Evolutionary conservation across 768 basidiomycete genomes (phyloP).

Genomic region (Cystofilobasidium ferigula): DNA sequence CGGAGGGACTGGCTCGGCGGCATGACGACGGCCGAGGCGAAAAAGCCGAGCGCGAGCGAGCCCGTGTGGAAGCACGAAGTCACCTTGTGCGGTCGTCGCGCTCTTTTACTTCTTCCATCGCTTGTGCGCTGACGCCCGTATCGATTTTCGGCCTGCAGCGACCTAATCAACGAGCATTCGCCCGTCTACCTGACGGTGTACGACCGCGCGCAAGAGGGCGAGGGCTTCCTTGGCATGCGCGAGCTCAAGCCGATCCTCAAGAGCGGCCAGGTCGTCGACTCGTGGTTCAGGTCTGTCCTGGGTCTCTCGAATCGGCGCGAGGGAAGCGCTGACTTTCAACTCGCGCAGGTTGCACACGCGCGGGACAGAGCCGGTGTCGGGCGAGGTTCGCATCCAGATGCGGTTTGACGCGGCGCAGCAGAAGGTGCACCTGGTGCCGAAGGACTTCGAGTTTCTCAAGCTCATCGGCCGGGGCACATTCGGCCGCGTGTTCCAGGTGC

Average conservation of each 20-base stretch:
- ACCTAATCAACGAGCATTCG: conserved; percentile 81
- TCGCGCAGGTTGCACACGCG: conserved; percentile 6
- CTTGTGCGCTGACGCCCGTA: too few relatives aligned
- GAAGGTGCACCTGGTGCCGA: conserved; percentile 75
- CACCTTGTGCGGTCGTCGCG: conserved; percentile 60
- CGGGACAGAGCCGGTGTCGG: conserved; percentile 24
- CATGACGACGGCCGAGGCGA: conserved; percentile 11
- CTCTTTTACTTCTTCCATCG: not conserved
- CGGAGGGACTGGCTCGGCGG: conserved; percentile 16
- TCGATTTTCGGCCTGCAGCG: conserved; percentile 46
- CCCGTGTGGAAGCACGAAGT: conserved; percentile 99
- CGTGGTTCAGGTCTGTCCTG: conserved; percentile 81
- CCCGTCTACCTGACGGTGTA: conserved; percentile 80
- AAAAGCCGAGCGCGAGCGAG: conserved; percentile 49
- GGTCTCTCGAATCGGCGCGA: not conserved
- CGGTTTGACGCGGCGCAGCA: conserved; percentile 44
- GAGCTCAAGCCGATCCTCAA: conserved; percentile 81
- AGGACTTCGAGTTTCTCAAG: conserved; percentile 97
- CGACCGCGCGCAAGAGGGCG: conserved; percentile 54
- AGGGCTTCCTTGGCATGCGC: conserved; percentile 77
- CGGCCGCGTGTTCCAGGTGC: conserved; percentile 96
- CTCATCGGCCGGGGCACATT: conserved; percentile 97
- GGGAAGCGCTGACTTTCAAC: not conserved
- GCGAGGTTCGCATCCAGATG: conserved; percentile 25
- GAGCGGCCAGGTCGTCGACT: conserved; percentile 91